Percentiles rank a stretch among this genome's conserved stretches.
Conservation (phyloP, 1,139 yeast genomes). For the Hanseniaspora gamundiae region DNA sequence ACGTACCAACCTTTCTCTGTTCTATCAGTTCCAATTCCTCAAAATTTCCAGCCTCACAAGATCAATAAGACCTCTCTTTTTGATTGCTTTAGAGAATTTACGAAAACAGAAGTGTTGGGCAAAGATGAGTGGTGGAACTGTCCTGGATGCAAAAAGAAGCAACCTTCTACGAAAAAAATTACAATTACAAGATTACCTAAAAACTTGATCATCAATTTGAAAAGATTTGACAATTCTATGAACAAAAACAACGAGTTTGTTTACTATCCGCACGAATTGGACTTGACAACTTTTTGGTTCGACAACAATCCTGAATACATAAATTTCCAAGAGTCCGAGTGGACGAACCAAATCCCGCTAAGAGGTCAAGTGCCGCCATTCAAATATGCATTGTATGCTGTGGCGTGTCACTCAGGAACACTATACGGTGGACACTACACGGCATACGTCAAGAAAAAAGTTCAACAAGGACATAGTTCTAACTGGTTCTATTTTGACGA, state of each 20-base stretch:
- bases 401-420: constrained; percentile 79
- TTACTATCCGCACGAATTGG: constrained; percentile 37
- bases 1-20: constrained; percentile 77
- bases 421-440: constrained; percentile 90
- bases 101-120: constrained; percentile 55
- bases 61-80: constrained; percentile 26
- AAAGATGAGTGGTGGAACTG: constrained; percentile 87
- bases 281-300: constrained; percentile 64
- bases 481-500: constrained; percentile 30
- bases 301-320: constrained; percentile 5
- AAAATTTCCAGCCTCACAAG: constrained; percentile 10
- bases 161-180: constrained; percentile 56
- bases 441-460: constrained; percentile 58
- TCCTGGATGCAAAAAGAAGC: constrained; percentile 59
- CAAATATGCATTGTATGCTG: constrained; percentile 65
- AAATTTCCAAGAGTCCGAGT: constrained; percentile 34
- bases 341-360: constrained; percentile 40
- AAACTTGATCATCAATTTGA: constrained; percentile 61
- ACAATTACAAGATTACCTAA: constrained; percentile 63
- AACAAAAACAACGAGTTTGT: constrained; percentile 27
- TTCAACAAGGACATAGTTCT: constrained; percentile 38
- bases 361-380: constrained; percentile 74
- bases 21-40: constrained; percentile 63
- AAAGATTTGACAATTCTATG: constrained; percentile 47
- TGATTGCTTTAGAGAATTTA: constrained; percentile 62